These are phyloP conservation scores for Fusarium continuum DNA, from an alignment of 2,329 filamentous ascomycete species.

Conservation along the genomic window DNA sequence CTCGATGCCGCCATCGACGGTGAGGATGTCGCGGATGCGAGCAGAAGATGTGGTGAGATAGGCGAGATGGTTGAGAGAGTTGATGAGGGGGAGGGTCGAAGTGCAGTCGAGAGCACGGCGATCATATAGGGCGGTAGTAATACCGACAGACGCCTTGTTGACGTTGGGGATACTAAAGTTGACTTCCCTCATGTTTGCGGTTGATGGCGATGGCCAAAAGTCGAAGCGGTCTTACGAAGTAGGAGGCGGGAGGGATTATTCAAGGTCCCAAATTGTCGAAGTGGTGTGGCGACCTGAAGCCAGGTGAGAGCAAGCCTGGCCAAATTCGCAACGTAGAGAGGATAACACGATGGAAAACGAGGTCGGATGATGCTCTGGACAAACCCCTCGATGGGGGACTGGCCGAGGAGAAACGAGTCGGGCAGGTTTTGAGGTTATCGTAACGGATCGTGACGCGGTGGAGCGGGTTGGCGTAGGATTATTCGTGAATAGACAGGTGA, in stretches of 20 bases:
- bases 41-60: conserved; percentile 98
- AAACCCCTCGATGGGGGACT: conserved; percentile 41
- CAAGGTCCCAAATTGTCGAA: conserved; percentile 32
- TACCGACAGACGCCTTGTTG: conserved; percentile 99
- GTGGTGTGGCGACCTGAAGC: conserved; percentile 37
- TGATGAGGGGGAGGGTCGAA: conserved; percentile 95
- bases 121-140: conserved; percentile 98
- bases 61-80: conserved; percentile 97
- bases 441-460: conserved; percentile 40
- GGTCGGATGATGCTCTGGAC: conserved; percentile 23
- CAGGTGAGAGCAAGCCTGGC: conserved; percentile 23
- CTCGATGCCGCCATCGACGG: conserved; percentile 98
- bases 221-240: conserved; percentile 18
- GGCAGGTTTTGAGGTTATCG: conserved; percentile 35
- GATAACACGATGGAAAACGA: conserved; percentile 11
- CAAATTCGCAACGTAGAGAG: conserved; percentile 20
- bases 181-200: conserved; percentile 91
- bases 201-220: conserved; percentile 32
- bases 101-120: conserved; percentile 97
- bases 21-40: conserved; percentile 96
- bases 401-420: conserved; percentile 33
- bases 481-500: conserved; percentile 29
- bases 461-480: conserved; percentile 35
- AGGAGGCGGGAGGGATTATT: conserved; percentile 37
- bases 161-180: conserved; percentile 99